These are phyloP conservation scores for Tulasnella sp. DNA, from an alignment of 768 basidiomycete species.

Conservation along the genomic window DNA sequence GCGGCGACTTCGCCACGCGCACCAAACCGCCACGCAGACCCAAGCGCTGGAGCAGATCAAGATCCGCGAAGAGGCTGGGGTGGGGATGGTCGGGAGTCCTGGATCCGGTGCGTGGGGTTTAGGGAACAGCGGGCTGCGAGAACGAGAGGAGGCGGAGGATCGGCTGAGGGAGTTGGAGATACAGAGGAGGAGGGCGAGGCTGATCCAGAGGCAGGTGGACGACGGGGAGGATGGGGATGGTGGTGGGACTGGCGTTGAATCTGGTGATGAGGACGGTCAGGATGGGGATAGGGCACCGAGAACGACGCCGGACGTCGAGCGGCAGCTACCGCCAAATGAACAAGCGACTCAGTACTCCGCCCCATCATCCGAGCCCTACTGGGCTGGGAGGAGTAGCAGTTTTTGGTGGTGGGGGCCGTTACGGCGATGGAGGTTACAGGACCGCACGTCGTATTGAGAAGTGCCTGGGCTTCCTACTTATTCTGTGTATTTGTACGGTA, in stretches of 20 bases:
- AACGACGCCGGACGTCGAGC: neutral
- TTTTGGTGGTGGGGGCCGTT: constrained; percentile 80
- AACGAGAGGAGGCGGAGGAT: constrained; percentile 33
- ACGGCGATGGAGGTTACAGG: constrained; percentile 63
- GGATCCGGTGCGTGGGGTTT: constrained; percentile 57
- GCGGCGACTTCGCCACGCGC: constrained; percentile 56
- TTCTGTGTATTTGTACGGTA: neutral
- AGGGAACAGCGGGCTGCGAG: constrained; percentile 55
- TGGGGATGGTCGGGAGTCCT: neutral
- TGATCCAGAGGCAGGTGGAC: constrained; percentile 15
- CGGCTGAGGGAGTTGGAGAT: constrained; percentile 29
- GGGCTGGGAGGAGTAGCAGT: constrained; percentile 27
- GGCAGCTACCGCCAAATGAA: neutral
- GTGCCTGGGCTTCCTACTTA: neutral
- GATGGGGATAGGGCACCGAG: neutral
- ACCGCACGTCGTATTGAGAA: constrained; percentile 58
- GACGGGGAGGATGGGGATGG: constrained; percentile 23
- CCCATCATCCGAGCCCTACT: constrained; percentile 11
- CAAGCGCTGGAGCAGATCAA: constrained; percentile 50
- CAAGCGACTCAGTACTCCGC: neutral
- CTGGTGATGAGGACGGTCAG: neutral
- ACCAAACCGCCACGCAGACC: constrained; percentile 57
- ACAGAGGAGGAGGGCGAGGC: constrained; percentile 15
- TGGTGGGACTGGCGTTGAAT: constrained; percentile 18
- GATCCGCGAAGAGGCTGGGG: constrained; percentile 30